These are phyloP conservation scores for Cercospora sojina DNA, from an alignment of 2,329 filamentous ascomycete species.

Conservation along the genomic window DNA sequence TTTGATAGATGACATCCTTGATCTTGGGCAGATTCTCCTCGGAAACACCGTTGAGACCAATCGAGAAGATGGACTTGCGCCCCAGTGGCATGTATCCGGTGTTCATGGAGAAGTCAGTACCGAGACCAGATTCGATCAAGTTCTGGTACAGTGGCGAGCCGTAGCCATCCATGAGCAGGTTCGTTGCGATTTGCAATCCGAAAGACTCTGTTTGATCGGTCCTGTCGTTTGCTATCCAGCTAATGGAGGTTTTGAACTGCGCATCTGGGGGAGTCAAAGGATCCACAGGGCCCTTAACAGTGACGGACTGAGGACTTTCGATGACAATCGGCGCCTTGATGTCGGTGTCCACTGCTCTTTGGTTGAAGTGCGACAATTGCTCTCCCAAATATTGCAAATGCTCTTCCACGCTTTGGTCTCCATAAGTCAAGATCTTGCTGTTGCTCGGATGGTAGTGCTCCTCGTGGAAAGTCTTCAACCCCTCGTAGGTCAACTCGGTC, in stretches of 20 bases:
- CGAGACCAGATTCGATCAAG: slow-evolving; percentile 83
- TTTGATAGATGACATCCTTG: slow-evolving; percentile 69
- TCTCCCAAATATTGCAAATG: slow-evolving; percentile 78
- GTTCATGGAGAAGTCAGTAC: slow-evolving; percentile 92
- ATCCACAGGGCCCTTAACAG: slow-evolving; percentile 77
- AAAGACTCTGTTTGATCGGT: slow-evolving; percentile 85
- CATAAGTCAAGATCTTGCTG: slow-evolving; percentile 92
- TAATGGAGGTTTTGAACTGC: slow-evolving; percentile 90
- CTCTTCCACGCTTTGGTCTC: slow-evolving; percentile 79
- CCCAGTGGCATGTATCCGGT: slow-evolving; percentile 81
- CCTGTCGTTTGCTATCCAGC: slow-evolving; percentile 85
- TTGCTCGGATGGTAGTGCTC: slow-evolving; percentile 98
- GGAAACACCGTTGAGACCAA: slow-evolving; percentile 87
- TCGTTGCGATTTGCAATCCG: slow-evolving; percentile 76
- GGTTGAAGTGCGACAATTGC: slow-evolving; percentile 71
- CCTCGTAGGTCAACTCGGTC: slow-evolving; percentile 88
- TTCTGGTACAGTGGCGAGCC: slow-evolving; percentile 89
- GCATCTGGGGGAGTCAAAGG: slow-evolving; percentile 80
- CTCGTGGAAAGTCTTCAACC: slow-evolving; percentile 82
- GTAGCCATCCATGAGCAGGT: slow-evolving; percentile 87
- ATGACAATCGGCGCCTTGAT: slow-evolving; percentile 76
- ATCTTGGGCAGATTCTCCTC: slow-evolving; percentile 75
- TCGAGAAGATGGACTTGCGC: slow-evolving; percentile 79
- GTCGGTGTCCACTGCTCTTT: slow-evolving; percentile 66
- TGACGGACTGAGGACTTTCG: slow-evolving; percentile 66